A percentile compares a stretch with the other conserved stretches of the same genome.
Evolutionary conservation across 305 asterid genomes (phyloP).

Genomic region (Fraxinus sp.): DNA sequence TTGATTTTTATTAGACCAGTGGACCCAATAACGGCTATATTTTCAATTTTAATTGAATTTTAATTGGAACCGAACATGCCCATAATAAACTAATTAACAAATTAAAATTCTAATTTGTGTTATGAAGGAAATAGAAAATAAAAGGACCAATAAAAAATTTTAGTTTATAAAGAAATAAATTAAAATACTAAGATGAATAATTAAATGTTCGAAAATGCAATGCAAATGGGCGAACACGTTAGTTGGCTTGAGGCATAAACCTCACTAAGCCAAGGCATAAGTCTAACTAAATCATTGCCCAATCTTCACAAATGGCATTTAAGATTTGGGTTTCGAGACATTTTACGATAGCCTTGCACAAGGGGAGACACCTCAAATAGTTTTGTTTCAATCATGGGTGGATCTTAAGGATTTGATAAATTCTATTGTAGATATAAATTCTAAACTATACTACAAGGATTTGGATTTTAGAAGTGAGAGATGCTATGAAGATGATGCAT

Average conservation of each 20-base stretch:
- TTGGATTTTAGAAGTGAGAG: neutral
- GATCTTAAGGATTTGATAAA: neutral
- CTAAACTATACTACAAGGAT: neutral
- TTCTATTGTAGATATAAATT: neutral
- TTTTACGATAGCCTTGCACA: neutral
- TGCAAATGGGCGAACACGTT: neutral
- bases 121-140: neutral
- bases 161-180: neutral
- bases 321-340: neutral
- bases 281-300: neutral
- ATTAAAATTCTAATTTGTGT: neutral
- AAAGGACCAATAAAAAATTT: neutral
- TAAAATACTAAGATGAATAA: neutral
- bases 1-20: too few species aligned
- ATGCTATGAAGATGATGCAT: neutral
- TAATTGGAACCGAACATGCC: too few species aligned
- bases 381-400: neutral
- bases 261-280: neutral
- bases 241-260: neutral
- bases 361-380: neutral
- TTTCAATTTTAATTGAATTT: too few species aligned
- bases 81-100: too few species aligned
- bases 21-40: too few species aligned
- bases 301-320: neutral
- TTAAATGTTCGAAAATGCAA: neutral